Base-by-base conservation (phyloP, 2,329 filamentous ascomycete species). In the Raffaelea albimanens region DNA sequence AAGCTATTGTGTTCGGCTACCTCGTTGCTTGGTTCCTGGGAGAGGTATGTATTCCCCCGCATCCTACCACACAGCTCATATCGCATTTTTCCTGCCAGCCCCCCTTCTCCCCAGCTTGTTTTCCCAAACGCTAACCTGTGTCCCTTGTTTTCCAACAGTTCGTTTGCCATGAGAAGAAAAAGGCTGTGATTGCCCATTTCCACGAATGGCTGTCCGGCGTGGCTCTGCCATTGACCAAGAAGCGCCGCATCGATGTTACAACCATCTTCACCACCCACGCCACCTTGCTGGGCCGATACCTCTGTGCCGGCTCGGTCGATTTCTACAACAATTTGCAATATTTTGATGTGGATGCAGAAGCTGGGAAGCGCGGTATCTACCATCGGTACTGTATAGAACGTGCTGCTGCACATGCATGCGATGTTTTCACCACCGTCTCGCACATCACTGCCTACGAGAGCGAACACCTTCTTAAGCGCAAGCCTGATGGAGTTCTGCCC, bases 251-350 rank as follows among this genome's bases (percentile, higher is more conserved):
- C 66, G 93, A 97, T 61, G 78, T 96, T 44, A 97, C 93, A 18
- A 97, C 93, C 56, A 97, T 97, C 64, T 97, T 97, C 72, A 98
- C 93, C 39, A 98, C 93, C 2, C 93, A 97, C 67, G 93, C 93
- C 21, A 97, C 93, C 5, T 78, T 98, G 11, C 80, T 98, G 43
- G 93, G 93, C 53, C 84, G 93, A 59, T 97, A 98, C 63, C 85
- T 97, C 43, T 97, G 93, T 63, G 93, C 93, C 45, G 93, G 93
- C 46, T 96, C 90, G 0, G 93, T 97, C 53, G 93, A 98, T 64
- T 97, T 98, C 64, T 98, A 98, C 77, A 98, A 97, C 73, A 96
- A 97, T 65, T 77, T 98, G 46, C 91, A 97, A 66, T 85, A 82
- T 70, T 97, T 98, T 61, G 91, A 98, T 62, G 89, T 95, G 25